phyloP scores from a whole-genome alignment of 371 early-diverging fungal genomes.

The Mucor indicus region DNA sequence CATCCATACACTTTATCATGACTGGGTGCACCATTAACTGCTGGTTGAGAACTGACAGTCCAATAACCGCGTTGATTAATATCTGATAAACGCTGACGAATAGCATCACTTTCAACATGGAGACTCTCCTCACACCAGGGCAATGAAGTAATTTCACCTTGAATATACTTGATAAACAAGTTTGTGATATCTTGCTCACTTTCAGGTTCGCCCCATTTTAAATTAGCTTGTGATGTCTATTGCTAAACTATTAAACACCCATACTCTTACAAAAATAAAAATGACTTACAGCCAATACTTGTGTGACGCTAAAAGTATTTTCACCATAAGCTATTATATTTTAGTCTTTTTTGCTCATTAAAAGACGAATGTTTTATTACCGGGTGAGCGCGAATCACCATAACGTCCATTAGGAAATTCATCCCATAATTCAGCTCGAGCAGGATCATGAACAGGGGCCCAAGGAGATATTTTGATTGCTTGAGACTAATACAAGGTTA shows the following conservation, averaged over 20 bases:
- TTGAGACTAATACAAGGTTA: background rate
- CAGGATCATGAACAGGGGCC: conserved; percentile 26
- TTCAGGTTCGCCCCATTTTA: conserved; percentile 78
- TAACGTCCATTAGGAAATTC: conserved; percentile 98
- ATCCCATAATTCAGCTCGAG: conserved; percentile 79
- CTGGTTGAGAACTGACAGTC: conserved; percentile 93
- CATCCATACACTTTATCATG: conserved; percentile 81
- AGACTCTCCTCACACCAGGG: conserved; percentile 91
- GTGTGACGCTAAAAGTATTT: conserved; percentile 64
- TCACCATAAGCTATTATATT: conserved; percentile 39
- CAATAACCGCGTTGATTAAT: conserved; percentile 77
- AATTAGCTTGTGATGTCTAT: conserved; percentile 20
- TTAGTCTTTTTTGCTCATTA: background rate
- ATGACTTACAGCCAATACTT: conserved; percentile 57
- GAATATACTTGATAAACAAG: conserved; percentile 76
- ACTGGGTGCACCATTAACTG: conserved; percentile 86
- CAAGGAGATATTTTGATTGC: conserved; percentile 15
- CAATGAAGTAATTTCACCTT: conserved; percentile 64
- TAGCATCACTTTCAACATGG: conserved; percentile 72
- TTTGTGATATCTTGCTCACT: conserved; percentile 57
- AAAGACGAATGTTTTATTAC: conserved; percentile 14
- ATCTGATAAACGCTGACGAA: conserved; percentile 58
- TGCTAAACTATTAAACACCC: background rate
- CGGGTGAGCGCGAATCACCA: conserved; percentile 91
- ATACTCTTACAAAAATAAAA: background rate